phyloP scores from a whole-genome alignment of 805 yeast genomes.

The Pichia pseudocactophila region DNA sequence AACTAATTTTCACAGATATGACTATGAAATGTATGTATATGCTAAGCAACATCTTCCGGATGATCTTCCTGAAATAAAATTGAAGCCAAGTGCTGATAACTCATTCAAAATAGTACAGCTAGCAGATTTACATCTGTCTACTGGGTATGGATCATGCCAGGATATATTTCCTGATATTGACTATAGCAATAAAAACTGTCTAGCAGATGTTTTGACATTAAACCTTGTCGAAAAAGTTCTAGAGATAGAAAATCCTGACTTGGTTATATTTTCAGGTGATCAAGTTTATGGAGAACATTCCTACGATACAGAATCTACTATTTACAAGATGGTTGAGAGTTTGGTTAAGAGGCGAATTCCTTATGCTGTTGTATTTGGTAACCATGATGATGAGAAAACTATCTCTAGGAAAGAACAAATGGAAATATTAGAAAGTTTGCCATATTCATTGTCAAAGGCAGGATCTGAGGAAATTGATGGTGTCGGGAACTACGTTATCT shows the following conservation, averaged over 20 bases:
- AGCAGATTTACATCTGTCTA: conserved; percentile 87
- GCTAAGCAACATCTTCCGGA: conserved; percentile 7
- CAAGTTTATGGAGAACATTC: conserved; percentile 75
- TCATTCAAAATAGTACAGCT: conserved; percentile 76
- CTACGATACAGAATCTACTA: conserved; percentile 74
- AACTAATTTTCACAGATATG: conserved; percentile 12
- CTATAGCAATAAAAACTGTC: conserved; percentile 41
- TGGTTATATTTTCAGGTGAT: conserved; percentile 86
- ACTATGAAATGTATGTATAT: conserved; percentile 11
- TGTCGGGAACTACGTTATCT: conserved; percentile 67
- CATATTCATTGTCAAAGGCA: conserved; percentile 51
- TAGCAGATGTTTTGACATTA: conserved; percentile 70
- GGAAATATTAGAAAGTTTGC: conserved; percentile 46
- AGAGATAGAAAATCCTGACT: conserved; percentile 71
- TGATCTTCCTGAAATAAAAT: conserved; percentile 22
- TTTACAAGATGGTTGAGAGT: conserved; percentile 64
- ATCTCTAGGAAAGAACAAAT: conserved; percentile 53
- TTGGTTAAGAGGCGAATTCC: conserved; percentile 64
- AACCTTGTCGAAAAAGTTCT: conserved; percentile 53
- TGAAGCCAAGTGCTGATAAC: conserved; percentile 37
- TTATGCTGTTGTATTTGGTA: conserved; percentile 80
- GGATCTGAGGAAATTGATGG: conserved; percentile 73
- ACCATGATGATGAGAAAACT: conserved; percentile 89
- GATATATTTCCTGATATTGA: conserved; percentile 50
- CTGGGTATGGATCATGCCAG: conserved; percentile 71